Evolutionary conservation across 2,329 filamentous ascomycete genomes (phyloP).

Genomic region (Ustulina deusta): DNA sequence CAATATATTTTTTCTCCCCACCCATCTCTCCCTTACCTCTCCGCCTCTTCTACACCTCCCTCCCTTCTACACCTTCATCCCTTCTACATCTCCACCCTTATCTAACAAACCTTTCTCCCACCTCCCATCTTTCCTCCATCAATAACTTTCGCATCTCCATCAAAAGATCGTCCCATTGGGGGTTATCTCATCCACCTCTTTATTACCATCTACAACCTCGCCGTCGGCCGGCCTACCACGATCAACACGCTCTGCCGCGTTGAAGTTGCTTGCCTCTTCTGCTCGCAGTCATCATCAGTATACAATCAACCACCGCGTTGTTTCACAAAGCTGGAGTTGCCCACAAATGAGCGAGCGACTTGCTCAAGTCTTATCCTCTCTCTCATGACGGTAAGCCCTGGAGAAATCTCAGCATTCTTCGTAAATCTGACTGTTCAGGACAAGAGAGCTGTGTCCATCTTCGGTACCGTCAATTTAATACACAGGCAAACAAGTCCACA

Average conservation of each 20-base stretch:
- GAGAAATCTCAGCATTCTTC: not conserved
- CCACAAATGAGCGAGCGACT: not conserved
- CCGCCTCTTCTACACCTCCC: slow-evolving; percentile 7
- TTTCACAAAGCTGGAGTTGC: not conserved
- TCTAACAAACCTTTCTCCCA: not conserved
- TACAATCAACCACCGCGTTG: not conserved
- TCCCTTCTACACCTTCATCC: not conserved
- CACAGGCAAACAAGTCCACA: not conserved
- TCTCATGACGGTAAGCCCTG: not conserved
- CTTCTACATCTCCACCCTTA: not conserved
- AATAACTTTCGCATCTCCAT: not conserved
- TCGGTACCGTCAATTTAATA: not conserved
- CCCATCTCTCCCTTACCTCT: not conserved
- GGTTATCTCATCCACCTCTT: not conserved
- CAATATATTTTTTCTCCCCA: not conserved
- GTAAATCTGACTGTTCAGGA: not conserved
- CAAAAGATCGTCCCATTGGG: not conserved
- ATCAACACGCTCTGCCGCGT: not conserved
- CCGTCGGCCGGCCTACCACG: no score
- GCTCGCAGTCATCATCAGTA: not conserved
- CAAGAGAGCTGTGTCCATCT: not conserved
- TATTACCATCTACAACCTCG: not conserved
- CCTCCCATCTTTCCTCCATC: not conserved
- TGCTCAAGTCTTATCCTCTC: not conserved
- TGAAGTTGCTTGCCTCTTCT: not conserved